Evolutionary conservation across 805 yeast genomes (phyloP).

Genomic region (Ogataea nitratoaversa): DNA sequence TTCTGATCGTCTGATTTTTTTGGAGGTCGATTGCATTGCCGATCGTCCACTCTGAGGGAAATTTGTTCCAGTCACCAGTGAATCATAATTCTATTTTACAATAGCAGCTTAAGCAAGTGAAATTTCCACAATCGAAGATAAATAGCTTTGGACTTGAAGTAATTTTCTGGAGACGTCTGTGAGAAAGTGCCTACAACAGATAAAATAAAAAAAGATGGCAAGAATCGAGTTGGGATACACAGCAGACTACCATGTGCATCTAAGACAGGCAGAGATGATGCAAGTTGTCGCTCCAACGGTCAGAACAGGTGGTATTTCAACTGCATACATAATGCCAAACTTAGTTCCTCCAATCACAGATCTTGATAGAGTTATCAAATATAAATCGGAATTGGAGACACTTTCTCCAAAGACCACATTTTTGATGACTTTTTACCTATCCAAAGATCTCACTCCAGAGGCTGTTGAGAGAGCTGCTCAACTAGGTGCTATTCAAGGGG

Average conservation of each 20-base stretch:
- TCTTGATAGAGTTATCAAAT: constrained; percentile 63
- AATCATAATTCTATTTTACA: no score
- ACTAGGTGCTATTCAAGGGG: constrained; percentile 69
- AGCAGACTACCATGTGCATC: constrained; percentile 94
- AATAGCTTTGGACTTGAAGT: no score
- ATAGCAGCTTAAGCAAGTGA: no score
- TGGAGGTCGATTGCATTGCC: no score
- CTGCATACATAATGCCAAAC: constrained; percentile 96
- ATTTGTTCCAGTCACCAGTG: no score
- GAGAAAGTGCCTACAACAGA: not conserved
- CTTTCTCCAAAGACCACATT: constrained; percentile 82
- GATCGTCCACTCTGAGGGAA: no score
- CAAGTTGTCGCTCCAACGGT: constrained; percentile 87
- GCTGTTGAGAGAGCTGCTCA: constrained; percentile 74
- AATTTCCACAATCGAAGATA: no score
- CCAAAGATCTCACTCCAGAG: constrained; percentile 79
- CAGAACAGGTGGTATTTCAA: constrained; percentile 83
- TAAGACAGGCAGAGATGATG: constrained; percentile 93
- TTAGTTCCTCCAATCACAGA: constrained; percentile 88
- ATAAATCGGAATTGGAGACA: constrained; percentile 57
- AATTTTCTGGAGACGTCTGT: not conserved
- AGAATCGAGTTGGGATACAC: constrained; percentile 59
- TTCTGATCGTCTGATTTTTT: no score
- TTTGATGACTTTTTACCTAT: constrained; percentile 84
- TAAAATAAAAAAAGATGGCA: constrained; percentile 1